Base-by-base conservation (phyloP, 2,329 filamentous ascomycete species). In the Laburnicola sp. region DNA sequence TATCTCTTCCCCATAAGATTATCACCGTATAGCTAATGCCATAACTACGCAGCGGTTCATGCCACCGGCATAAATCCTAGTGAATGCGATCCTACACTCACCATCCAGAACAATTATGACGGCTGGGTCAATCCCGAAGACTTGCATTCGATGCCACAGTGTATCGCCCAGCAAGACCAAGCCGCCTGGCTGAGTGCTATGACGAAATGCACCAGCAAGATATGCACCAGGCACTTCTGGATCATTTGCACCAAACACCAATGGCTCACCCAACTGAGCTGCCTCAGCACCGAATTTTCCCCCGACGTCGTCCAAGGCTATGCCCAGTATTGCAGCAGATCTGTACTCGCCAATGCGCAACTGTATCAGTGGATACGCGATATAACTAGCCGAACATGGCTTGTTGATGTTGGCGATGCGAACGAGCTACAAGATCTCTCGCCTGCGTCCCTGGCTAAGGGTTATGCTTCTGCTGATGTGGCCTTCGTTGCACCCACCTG, bases 101-200 rank as follows among this genome's bases (percentile, higher is more conserved):
- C 40, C 23, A 41, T 56, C 37, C 54, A 50, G 56, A 44, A 51
- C 31, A 63, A 64, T 51, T 45, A 41, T 40, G 43, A 48, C 53
- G 68, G 62, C 53, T 71, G 66, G 68, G 62, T 70, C n/a, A 69
- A 71, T 50, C 68, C 68, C 35, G 66, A 72, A 58, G 64, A 69
- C 49, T 50, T 71, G 39, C 21, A 50, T 53, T 42, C 68, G 22
- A 71, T 72, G 66, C 68, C 69, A 37, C 68, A 71, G 42, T 72
- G 69, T 45, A 62, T 72, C 42, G 66, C 65, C 43, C 64, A 71
- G 51, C 69, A 72, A 40, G 64, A 71, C 43, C 63, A 54, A 39
- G 59, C 64, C 30, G 23, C 44, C 34, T 72, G 68, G 69, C 53
- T 72, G 45, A 52, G 41, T 46, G 44, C 63, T 48, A 68, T 72